phyloP scores from a whole-genome alignment of 306 rosid species.

The Glycyrrhiza uralensis region DNA sequence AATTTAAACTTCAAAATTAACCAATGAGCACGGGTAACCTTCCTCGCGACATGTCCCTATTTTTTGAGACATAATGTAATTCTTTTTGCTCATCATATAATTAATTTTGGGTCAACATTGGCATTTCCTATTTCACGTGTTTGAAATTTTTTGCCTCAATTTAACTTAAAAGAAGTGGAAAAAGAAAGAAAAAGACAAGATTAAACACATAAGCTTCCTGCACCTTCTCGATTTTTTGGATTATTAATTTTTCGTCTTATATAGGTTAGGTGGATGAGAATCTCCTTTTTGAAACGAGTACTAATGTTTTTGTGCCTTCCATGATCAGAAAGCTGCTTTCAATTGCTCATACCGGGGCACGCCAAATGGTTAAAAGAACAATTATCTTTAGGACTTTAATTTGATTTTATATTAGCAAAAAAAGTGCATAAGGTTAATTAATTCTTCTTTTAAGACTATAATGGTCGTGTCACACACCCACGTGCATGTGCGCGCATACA shows the following conservation, averaged over 20 bases:
- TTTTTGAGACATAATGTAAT: background rate
- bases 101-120: conserved; percentile 6
- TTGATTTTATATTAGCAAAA: background rate
- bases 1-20: background rate
- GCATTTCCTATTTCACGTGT: conserved; percentile 11
- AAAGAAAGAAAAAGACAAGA: background rate
- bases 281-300: background rate
- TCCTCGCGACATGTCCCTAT: background rate
- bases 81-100: background rate
- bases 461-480: background rate
- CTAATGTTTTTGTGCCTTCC: background rate
- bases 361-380: background rate
- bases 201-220: background rate
- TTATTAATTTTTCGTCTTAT: background rate
- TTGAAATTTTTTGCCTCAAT: background rate
- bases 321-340: background rate
- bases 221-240: background rate
- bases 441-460: background rate
- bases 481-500: background rate
- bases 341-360: background rate
- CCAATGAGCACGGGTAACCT: background rate
- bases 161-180: background rate
- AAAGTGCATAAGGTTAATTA: background rate
- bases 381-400: background rate
- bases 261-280: background rate